Evolutionary conservation across 2,329 filamentous ascomycete species (phyloP).

Genomic region (Cladosporium austrohemisphaericum): DNA sequence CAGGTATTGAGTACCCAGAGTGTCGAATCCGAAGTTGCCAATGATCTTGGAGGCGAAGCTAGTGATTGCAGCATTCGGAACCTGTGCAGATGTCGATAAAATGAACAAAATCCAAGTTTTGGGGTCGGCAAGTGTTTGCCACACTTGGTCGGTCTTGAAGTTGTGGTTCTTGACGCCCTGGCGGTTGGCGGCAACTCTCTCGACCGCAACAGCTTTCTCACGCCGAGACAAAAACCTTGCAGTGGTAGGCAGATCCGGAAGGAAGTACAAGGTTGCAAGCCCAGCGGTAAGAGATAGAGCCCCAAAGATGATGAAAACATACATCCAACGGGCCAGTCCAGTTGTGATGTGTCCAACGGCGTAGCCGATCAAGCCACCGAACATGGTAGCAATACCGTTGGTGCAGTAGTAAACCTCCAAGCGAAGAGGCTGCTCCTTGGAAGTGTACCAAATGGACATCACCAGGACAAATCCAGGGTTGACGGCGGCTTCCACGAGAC

Average conservation of each 20-base stretch:
- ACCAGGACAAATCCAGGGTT: slow-evolving; percentile 37
- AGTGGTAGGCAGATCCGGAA: slow-evolving; percentile 45
- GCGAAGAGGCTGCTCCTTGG: slow-evolving; percentile 49
- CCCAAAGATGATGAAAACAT: slow-evolving; percentile 56
- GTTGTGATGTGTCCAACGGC: slow-evolving; percentile 57
- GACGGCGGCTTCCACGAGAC: slow-evolving; percentile 35
- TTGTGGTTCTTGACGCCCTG: slow-evolving; percentile 54
- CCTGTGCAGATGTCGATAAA: slow-evolving; percentile 51
- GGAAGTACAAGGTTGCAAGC: slow-evolving; percentile 35
- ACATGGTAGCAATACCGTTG: slow-evolving; percentile 59
- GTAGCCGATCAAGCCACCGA: slow-evolving; percentile 57
- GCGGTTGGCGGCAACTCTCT: slow-evolving; percentile 49
- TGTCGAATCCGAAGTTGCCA: slow-evolving; percentile 46
- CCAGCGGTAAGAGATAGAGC: slow-evolving; percentile 37
- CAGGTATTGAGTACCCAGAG: slow-evolving; percentile 53
- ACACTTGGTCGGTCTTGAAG: slow-evolving; percentile 39
- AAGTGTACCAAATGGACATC: slow-evolving; percentile 38
- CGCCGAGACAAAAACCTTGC: slow-evolving; percentile 42
- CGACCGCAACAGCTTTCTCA: slow-evolving; percentile 48
- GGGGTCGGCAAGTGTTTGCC: slow-evolving; percentile 49
- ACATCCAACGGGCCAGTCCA: slow-evolving; percentile 52
- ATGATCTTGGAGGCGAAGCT: slow-evolving; percentile 50
- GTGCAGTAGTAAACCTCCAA: slow-evolving; percentile 51
- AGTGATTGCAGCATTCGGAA: slow-evolving; percentile 56
- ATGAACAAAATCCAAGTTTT: slow-evolving; percentile 60